Evolutionary conservation across 305 asterid genomes (phyloP).

Genomic region (Fraxinus sp.): DNA sequence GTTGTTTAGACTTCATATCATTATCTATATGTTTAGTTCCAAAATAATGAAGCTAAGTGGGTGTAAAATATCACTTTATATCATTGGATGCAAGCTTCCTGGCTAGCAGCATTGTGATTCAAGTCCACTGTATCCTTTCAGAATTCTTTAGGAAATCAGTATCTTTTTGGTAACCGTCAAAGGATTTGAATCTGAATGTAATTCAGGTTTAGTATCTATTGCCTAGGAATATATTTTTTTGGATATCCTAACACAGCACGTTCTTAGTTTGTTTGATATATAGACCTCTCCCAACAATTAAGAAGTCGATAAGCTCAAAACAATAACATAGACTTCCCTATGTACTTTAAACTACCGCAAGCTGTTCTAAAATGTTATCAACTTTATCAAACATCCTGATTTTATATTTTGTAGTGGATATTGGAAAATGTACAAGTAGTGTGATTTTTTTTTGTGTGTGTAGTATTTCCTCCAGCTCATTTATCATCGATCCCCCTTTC

Average conservation of each 20-base stretch:
- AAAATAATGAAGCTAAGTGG: conserved; percentile 4
- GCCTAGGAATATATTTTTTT: not conserved
- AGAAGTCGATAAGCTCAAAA: not conserved
- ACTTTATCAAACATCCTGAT: conserved; percentile 14
- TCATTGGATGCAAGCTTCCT: not conserved
- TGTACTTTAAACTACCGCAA: not conserved
- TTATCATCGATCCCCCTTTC: not conserved
- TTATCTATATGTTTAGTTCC: not conserved
- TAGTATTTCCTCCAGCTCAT: not conserved
- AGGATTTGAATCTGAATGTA: conserved; percentile 1
- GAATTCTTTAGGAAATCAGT: conserved; percentile 5
- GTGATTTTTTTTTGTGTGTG: not conserved
- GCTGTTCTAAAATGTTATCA: conserved; percentile 8
- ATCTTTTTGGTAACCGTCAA: not conserved
- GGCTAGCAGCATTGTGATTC: conserved; percentile 15
- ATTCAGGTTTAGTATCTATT: not conserved
- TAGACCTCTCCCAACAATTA: not conserved
- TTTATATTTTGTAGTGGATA: conserved; percentile 7
- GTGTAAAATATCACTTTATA: conserved; percentile 9
- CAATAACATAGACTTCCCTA: not conserved
- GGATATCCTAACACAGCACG: not conserved
- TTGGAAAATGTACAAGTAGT: conserved; percentile 5
- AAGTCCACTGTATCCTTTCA: not conserved
- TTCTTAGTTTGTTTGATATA: not conserved
- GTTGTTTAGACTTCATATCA: not conserved